These are phyloP conservation scores for Monsonia emarginata DNA, from an alignment of 441 rosid genomes.

Conservation along the genomic window DNA sequence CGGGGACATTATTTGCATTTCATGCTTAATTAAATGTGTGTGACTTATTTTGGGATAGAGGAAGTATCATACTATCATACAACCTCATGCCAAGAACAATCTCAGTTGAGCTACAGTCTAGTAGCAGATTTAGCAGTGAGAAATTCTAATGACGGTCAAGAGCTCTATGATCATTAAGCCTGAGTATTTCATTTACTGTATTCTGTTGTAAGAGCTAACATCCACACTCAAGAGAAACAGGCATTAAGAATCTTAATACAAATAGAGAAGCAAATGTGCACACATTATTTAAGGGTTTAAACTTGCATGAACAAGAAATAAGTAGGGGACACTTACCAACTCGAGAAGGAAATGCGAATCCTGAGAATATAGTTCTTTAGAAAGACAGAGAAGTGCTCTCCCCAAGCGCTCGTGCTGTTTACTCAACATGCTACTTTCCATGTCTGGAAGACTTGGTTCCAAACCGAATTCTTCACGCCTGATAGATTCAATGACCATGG, in stretches of 20 bases:
- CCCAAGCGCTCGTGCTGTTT: constrained; percentile 99
- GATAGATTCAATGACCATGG: constrained; percentile 58
- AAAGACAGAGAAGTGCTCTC: constrained; percentile 97
- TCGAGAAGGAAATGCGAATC: constrained; percentile 99
- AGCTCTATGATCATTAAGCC: no score
- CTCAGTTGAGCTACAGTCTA: not conserved
- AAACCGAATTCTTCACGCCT: constrained; percentile 92
- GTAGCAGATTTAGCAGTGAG: not conserved
- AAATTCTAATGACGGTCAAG: no score
- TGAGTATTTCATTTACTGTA: no score
- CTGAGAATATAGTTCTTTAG: constrained; percentile 94
- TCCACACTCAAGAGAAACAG: not conserved
- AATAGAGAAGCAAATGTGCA: not conserved
- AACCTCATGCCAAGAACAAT: no score
- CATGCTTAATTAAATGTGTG: no score
- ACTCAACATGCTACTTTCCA: constrained; percentile 66
- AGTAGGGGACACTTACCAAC: constrained; percentile 47
- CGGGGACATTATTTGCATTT: no score
- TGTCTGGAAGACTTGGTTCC: constrained; percentile 50
- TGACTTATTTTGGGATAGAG: no score
- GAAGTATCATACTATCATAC: no score
- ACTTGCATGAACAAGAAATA: not conserved
- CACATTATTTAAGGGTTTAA: not conserved
- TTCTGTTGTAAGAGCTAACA: not conserved
- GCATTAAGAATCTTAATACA: not conserved